phyloP scores from a whole-genome alignment of 352 stramenopile genomes.

The Phytophthora megakarya region DNA sequence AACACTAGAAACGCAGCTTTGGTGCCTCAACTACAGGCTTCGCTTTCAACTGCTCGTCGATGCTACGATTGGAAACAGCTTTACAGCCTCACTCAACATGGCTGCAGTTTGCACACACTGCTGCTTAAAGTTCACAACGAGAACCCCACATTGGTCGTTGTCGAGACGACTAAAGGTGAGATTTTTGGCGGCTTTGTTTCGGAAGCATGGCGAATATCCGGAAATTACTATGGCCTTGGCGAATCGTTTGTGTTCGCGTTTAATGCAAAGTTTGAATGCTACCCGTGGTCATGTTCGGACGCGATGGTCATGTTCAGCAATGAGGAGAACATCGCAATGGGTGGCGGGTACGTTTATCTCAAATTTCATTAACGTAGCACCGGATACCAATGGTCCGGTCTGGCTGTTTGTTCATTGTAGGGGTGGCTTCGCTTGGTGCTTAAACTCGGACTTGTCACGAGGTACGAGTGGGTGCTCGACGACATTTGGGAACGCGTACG shows the following conservation, averaged over 20 bases:
- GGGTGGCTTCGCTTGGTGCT: conserved; percentile 66
- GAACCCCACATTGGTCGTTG: conserved; percentile 55
- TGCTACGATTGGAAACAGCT: conserved; percentile 74
- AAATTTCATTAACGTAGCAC: too few relatives aligned
- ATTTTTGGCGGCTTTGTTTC: conserved; percentile 69
- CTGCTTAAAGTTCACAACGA: conserved; percentile 47
- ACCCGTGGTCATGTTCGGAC: conserved; percentile 66
- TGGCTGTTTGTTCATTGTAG: conserved; percentile 18
- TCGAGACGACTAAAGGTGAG: conserved; percentile 67
- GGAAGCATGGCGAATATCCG: conserved; percentile 48
- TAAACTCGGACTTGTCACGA: conserved; percentile 70
- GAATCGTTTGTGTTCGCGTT: conserved; percentile 80
- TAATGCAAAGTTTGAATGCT: conserved; percentile 60
- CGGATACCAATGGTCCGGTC: background rate
- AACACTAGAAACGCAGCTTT: conserved; percentile 43
- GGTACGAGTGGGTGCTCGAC: conserved; percentile 51
- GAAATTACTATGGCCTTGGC: conserved; percentile 73
- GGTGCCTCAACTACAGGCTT: conserved; percentile 68
- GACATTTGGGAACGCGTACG: conserved; percentile 68
- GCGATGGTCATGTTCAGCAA: conserved; percentile 80
- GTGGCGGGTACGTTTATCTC: conserved; percentile 56
- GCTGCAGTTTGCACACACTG: conserved; percentile 69
- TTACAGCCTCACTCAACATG: conserved; percentile 67
- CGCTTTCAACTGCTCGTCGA: conserved; percentile 47
- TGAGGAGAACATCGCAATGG: conserved; percentile 71